Evolutionary conservation across 2,329 filamentous ascomycete genomes (phyloP).

Genomic region (Fusarium haematococcum): DNA sequence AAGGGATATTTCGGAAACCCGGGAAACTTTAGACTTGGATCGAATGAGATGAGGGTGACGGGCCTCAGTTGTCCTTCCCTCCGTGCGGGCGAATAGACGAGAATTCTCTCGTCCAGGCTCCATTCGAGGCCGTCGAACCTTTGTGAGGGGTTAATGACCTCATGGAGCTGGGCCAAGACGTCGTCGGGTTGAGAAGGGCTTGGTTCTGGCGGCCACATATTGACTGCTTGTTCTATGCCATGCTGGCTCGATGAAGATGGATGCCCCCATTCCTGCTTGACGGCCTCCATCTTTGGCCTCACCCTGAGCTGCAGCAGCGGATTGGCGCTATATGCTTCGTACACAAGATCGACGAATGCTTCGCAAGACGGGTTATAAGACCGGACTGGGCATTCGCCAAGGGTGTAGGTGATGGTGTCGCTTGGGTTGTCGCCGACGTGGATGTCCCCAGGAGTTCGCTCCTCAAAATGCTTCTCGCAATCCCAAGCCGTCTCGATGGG

Average conservation of each 20-base stretch:
- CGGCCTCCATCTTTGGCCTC: conserved; percentile 27
- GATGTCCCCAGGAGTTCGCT: conserved; percentile 37
- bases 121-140: conserved; percentile 54
- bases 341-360: conserved; percentile 69
- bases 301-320: conserved; percentile 58
- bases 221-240: not conserved
- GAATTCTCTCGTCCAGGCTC: conserved; percentile 58
- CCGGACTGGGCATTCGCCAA: conserved; percentile 65
- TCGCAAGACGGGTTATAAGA: conserved; percentile 65
- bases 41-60: conserved; percentile 46
- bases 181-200: not conserved
- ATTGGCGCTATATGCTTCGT: conserved; percentile 43
- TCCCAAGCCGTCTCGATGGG: conserved; percentile 41
- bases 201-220: conserved; percentile 42
- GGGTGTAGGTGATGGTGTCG: conserved; percentile 57
- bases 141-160: conserved; percentile 50
- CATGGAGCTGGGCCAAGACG: conserved; percentile 43
- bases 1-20: conserved; percentile 27
- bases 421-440: conserved; percentile 62
- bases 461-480: conserved; percentile 49
- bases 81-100: conserved; percentile 56
- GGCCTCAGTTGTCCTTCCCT: conserved; percentile 28
- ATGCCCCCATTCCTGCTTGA: not conserved
- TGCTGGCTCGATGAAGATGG: not conserved
- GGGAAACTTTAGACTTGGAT: conserved; percentile 42